Base-by-base conservation (phyloP, 1,139 yeast species). In the Wickerhamomyces sp. region DNA sequence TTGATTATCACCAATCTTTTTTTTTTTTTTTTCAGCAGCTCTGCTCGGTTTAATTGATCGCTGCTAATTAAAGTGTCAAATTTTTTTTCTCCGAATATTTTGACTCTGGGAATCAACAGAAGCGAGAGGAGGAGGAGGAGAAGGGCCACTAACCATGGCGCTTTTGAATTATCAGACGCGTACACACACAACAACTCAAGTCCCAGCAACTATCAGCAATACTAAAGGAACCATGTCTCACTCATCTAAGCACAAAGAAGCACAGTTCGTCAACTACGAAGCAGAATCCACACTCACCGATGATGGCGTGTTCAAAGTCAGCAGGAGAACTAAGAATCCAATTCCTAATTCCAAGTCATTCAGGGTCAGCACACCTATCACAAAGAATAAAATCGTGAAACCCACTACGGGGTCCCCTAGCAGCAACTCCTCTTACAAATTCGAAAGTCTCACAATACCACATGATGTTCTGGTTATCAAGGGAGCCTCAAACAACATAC, bases 281-380 rank as follows among this genome's bases (percentile, higher is more conserved):
- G 23, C 24, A 5, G 26, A 27, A 22, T 15, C 31, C 9, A 15
- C 35, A 8, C 12, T 16, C 6, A 26, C 14, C 12, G 24, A 27
- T 16, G 26, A 23, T 3, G 32, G 36, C 10, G 13, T 17, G 3
- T 37, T 37, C 15, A 37, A 21, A 25, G 31, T 31, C 3, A 16
- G 22, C 4, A 38, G 31, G 19, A 32, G 13, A 23, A 21, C 13
- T 5, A 38, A 32, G 16, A 5, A 19, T 7, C 17, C 10, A 9
- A 35, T 38, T 24, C 41, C 41, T 8, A 32, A 35, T n/a, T 20
- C 30, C 3, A 29, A 15, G n/a, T 35, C 30, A 18, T 38, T 38
- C 16, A 31, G 24, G 12, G 13, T 37, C 5, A 12, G 30, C 13
- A 16, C 15, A 14, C 21, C 22, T 4, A 16, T 14, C 15, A 21